These are phyloP conservation scores for Cercospora zeae-maydis DNA, from an alignment of 2,329 filamentous ascomycete species.

Conservation along the genomic window DNA sequence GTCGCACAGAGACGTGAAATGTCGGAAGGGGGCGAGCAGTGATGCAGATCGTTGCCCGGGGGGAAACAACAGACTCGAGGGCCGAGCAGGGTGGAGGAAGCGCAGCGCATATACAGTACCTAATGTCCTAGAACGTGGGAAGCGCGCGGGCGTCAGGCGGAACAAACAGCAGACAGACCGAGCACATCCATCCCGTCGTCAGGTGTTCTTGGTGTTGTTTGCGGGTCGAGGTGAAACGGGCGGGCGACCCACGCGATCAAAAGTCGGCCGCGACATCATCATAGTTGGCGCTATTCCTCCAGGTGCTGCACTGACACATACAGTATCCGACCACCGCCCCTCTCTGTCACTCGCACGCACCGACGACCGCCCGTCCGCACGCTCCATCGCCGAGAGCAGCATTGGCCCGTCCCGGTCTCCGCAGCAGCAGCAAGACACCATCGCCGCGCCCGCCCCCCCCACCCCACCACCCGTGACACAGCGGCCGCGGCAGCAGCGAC, in stretches of 20 bases:
- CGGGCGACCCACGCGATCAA: not conserved
- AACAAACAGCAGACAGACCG: not conserved
- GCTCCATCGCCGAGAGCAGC: conserved; percentile 1
- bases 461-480: conserved; percentile 7
- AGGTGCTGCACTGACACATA: not conserved
- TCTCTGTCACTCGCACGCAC: not conserved
- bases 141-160: not conserved
- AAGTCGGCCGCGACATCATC: not conserved
- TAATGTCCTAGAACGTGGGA: not conserved
- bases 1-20: not conserved
- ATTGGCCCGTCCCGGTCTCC: not conserved
- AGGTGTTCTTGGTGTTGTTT: not conserved
- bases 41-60: not conserved
- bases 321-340: not conserved
- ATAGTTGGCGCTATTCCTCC: not conserved
- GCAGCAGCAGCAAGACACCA: not conserved
- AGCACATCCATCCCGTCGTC: not conserved
- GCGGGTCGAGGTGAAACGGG: not conserved
- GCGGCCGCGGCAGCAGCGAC: conserved; percentile 4
- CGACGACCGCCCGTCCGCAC: not conserved
- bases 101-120: not conserved
- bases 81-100: not conserved
- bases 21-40: not conserved
- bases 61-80: not conserved
- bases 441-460: not conserved